Evolutionary conservation across 2,329 filamentous ascomycete genomes (phyloP).

Genomic region (Ilyonectria sp.): DNA sequence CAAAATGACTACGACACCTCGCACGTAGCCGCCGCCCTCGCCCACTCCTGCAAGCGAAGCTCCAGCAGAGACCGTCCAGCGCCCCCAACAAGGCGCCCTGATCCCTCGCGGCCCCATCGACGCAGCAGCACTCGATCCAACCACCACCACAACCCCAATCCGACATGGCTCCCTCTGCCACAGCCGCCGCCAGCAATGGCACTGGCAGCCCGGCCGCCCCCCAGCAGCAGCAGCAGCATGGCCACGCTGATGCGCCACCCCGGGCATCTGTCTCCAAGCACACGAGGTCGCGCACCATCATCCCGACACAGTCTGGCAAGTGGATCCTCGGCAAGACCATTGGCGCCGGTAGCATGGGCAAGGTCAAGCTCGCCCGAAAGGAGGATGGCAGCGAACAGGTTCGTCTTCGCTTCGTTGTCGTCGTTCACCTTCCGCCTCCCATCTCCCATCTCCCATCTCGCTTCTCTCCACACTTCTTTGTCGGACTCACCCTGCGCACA

Average conservation of each 20-base stretch:
- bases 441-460: not conserved
- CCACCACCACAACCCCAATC: conserved; percentile 51
- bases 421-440: conserved; percentile 9
- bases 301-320: conserved; percentile 78
- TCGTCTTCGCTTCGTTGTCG: conserved; percentile 49
- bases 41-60: conserved; percentile 68
- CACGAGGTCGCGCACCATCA: conserved; percentile 64
- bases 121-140: conserved; percentile 66
- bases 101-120: conserved; percentile 63
- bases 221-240: conserved; percentile 54
- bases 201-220: conserved; percentile 67
- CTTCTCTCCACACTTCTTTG: not conserved
- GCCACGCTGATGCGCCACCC: conserved; percentile 54
- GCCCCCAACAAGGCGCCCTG: conserved; percentile 67
- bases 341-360: conserved; percentile 98
- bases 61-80: conserved; percentile 73
- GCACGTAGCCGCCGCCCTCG: conserved; percentile 69
- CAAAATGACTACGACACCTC: conserved; percentile 82
- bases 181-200: conserved; percentile 65
- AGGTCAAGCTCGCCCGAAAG: conserved; percentile 95
- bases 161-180: conserved; percentile 67
- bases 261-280: conserved; percentile 62
- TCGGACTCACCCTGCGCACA: conserved; percentile 21
- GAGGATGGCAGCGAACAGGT: conserved; percentile 93
- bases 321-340: conserved; percentile 98